Percentiles rank a stretch among this genome's conserved stretches.
Conservation (phyloP, 2,329 filamentous ascomycete genomes). For the Aspergillus carbonarius region DNA sequence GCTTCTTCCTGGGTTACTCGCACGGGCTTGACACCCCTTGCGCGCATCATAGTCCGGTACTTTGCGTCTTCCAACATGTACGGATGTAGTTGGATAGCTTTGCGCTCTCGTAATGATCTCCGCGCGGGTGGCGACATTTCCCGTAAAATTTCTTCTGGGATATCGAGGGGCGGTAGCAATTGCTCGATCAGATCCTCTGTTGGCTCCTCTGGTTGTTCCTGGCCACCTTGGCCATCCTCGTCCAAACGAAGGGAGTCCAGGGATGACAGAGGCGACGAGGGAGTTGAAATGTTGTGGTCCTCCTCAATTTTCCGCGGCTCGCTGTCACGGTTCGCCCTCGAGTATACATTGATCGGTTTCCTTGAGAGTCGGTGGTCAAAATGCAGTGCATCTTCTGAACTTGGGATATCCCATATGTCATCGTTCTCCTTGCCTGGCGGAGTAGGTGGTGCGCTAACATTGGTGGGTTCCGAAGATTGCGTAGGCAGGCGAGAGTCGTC, state of each 20-base stretch:
- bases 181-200: constrained; percentile 14
- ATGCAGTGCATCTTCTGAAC: constrained; percentile 39
- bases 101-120: constrained; percentile 44
- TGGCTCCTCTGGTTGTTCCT: background rate
- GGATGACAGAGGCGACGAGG: constrained; percentile 39
- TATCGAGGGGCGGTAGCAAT: constrained; percentile 22
- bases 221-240: background rate
- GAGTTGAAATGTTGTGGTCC: constrained; percentile 30
- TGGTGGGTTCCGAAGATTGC: constrained; percentile 3
- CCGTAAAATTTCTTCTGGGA: constrained; percentile 28
- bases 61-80: constrained; percentile 48
- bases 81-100: constrained; percentile 50
- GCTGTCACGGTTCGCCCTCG: constrained; percentile 2
- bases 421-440: constrained; percentile 15
- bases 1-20: constrained; percentile 28
- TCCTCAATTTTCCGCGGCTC: constrained; percentile 11
- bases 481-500: background rate
- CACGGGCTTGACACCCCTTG: constrained; percentile 45
- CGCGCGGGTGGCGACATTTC: constrained; percentile 28
- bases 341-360: constrained; percentile 10
- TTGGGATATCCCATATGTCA: constrained; percentile 28
- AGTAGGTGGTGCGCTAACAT: constrained; percentile 12
- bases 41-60: constrained; percentile 43
- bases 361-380: constrained; percentile 25
- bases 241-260: constrained; percentile 21